A percentile compares a stretch with the other conserved stretches of the same genome.
Conservation (phyloP, 345 rosid species). For the Streptanthus diversifolius region DNA sequence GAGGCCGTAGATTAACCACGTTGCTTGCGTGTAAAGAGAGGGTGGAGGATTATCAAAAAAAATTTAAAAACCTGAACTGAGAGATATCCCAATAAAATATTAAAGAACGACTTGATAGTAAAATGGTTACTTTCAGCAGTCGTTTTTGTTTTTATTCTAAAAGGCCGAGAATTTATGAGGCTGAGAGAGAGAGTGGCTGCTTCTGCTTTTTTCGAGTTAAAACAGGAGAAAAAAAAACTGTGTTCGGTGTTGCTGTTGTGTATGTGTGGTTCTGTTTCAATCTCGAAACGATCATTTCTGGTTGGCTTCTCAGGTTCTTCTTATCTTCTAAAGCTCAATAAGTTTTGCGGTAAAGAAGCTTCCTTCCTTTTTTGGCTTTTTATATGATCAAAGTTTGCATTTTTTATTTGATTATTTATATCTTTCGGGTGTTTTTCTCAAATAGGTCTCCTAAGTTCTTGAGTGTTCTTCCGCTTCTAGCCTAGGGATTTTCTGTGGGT, state of each 20-base stretch:
- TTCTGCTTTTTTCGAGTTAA: constrained; percentile 25
- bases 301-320: constrained; percentile 39
- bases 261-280: constrained; percentile 61
- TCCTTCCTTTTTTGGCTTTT: constrained; percentile 21
- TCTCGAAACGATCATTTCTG: constrained; percentile 47
- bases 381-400: constrained; percentile 13
- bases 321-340: constrained; percentile 18
- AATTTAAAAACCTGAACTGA: constrained; percentile 8
- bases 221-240: constrained; percentile 9
- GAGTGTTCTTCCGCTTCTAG: constrained; percentile 8
- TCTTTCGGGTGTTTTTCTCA: constrained; percentile 14
- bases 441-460: constrained; percentile 22
- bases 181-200: constrained; percentile 30
- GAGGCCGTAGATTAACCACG: constrained; percentile 32
- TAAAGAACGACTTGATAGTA: constrained; percentile 17
- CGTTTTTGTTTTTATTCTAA: constrained; percentile 33
- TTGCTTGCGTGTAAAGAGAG: constrained; percentile 38
- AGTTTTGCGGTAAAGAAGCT: constrained; percentile 29
- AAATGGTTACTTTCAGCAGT: constrained; percentile 29
- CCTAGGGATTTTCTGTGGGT: constrained; percentile 14
- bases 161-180: constrained; percentile 51
- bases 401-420: constrained; percentile 6
- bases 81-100: not conserved
- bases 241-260: constrained; percentile 24
- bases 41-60: constrained; percentile 16